phyloP scores from a whole-genome alignment of 163 green algal genomes.

The Chlamydomonas reinhardtii region DNA sequence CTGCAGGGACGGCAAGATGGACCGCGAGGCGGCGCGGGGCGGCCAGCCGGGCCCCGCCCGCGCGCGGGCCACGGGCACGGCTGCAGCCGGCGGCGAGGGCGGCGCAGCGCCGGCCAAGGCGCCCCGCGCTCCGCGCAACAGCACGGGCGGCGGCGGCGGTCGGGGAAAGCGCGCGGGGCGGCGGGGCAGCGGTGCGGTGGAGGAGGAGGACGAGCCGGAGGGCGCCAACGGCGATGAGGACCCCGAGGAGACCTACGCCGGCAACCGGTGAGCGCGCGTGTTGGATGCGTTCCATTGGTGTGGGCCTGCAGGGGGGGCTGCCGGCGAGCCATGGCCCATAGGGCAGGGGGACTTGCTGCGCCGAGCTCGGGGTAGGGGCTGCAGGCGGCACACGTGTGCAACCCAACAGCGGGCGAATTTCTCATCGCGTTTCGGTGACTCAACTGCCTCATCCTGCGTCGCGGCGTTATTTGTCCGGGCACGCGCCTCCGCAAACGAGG shows the following conservation, averaged over 20 bases:
- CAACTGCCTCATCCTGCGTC: too few relatives aligned
- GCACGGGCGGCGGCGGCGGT: conserved; percentile 3
- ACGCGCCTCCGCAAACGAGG: too few relatives aligned
- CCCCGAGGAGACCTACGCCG: conserved; percentile 61
- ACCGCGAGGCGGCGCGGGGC: conserved; percentile 64
- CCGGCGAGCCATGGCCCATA: too few relatives aligned
- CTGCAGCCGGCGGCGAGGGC: conserved; percentile 52
- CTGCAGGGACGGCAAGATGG: conserved; percentile 72
- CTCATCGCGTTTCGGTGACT: too few relatives aligned
- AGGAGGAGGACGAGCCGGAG: conserved; percentile 55
- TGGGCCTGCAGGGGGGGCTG: too few relatives aligned
- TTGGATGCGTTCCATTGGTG: too few relatives aligned
- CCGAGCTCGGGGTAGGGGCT: too few relatives aligned
- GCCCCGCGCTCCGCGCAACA: neutral
- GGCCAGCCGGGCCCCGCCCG: conserved; percentile 51
- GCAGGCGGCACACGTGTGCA: too few relatives aligned
- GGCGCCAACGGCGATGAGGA: conserved; percentile 29
- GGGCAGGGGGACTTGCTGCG: too few relatives aligned
- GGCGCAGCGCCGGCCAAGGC: neutral
- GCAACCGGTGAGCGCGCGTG: conserved; percentile 57
- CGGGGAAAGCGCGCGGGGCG: conserved; percentile 35
- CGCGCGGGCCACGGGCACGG: neutral
- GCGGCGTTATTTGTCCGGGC: too few relatives aligned
- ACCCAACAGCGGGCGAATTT: too few relatives aligned
- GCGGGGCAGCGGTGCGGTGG: conserved; percentile 30